These are phyloP conservation scores for Zygosaccharomyces pseudobailii DNA, from an alignment of 1,139 yeast genomes.

Conservation along the genomic window DNA sequence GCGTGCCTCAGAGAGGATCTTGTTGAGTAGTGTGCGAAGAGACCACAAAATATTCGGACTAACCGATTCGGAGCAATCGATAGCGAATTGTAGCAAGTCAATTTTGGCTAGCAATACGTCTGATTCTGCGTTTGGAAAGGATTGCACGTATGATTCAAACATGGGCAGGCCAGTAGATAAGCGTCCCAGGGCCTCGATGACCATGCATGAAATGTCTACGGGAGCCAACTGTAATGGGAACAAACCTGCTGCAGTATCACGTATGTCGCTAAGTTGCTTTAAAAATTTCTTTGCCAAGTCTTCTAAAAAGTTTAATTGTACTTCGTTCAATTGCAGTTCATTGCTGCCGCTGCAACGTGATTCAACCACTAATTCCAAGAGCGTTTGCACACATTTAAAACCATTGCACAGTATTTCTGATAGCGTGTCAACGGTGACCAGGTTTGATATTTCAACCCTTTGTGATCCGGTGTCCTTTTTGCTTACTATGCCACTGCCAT, in stretches of 20 bases:
- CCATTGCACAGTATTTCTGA: constrained; percentile 22
- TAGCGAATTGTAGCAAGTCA: constrained; percentile 12
- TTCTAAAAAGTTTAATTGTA: constrained; percentile 22
- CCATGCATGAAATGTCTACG: constrained; percentile 11
- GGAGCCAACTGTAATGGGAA: constrained; percentile 8
- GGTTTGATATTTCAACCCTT: constrained; percentile 26
- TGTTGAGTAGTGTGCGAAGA: constrained; percentile 19
- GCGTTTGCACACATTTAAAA: constrained; percentile 19
- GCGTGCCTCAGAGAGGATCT: constrained; percentile 16
- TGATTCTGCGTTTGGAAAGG: neutral
- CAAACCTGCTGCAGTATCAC: constrained; percentile 3
- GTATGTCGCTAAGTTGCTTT: constrained; percentile 18
- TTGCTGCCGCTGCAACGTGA: constrained; percentile 4
- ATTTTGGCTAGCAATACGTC: constrained; percentile 9
- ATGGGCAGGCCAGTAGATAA: constrained; percentile 5
- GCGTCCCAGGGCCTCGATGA: constrained; percentile 7
- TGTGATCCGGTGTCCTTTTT: constrained; percentile 11
- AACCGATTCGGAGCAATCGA: constrained; percentile 6
- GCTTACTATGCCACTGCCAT: constrained; percentile 16
- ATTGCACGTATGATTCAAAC: constrained; percentile 8
- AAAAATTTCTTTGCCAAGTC: constrained; percentile 17
- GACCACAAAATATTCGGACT: constrained; percentile 19
- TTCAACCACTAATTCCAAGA: constrained; percentile 22
- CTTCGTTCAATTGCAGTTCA: constrained; percentile 11
- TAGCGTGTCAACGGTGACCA: constrained; percentile 22